Percentiles rank a stretch among this genome's conserved stretches.
Conservation (phyloP, 176 grass and related monocot genomes). For the Cenchrus purpureus region DNA sequence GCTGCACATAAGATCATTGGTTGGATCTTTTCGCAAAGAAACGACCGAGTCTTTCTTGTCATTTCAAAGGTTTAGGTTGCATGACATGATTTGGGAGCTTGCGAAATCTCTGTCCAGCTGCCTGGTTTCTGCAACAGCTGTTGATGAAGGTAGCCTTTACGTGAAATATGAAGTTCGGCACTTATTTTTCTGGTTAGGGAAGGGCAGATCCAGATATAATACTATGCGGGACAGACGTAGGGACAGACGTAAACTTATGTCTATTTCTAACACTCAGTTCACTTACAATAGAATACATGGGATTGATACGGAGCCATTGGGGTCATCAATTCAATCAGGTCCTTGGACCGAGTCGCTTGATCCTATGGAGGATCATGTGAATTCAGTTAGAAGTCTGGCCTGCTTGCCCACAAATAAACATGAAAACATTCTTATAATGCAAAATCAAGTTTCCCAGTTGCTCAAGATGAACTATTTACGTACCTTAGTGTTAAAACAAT, state of each 20-base stretch:
- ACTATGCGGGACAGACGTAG: not conserved
- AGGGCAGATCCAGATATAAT: not conserved
- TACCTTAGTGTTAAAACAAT: conserved; percentile 14
- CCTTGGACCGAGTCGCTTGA: not conserved
- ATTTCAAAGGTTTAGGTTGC: conserved; percentile 32
- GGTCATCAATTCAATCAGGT: not conserved
- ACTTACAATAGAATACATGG: not conserved
- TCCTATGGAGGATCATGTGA: not conserved
- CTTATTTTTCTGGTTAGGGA: not conserved
- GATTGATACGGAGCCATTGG: not conserved
- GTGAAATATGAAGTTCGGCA: not conserved
- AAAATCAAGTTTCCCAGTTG: not conserved
- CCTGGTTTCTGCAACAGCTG: not conserved
- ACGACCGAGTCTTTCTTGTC: not conserved
- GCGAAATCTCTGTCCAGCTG: conserved; percentile 28
- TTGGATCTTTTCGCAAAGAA: not conserved
- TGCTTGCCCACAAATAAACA: not conserved
- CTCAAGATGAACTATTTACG: not conserved
- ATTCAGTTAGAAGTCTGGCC: not conserved
- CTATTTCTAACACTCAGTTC: not conserved
- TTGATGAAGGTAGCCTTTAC: not conserved
- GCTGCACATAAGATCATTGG: not conserved
- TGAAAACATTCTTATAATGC: not conserved
- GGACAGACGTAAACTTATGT: not conserved
- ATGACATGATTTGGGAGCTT: conserved; percentile 57